These are phyloP conservation scores for Juncus effusus DNA, from an alignment of 176 grass and related monocot genomes.

Conservation along the genomic window DNA sequence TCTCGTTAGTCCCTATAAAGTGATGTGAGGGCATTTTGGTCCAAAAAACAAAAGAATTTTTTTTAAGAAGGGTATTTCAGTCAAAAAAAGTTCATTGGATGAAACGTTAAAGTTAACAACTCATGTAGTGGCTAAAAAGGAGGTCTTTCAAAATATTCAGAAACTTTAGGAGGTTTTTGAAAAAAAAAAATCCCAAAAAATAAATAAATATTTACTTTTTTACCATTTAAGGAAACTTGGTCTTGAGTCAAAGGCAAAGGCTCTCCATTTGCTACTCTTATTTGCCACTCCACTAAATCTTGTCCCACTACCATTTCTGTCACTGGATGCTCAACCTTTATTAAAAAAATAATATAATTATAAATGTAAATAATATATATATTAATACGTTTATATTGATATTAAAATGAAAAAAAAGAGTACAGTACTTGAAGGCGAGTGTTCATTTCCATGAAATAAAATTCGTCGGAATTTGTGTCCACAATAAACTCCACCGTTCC, in stretches of 20 bases:
- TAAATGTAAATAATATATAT: background rate
- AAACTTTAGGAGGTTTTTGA: constrained; percentile 11
- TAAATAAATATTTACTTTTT: background rate
- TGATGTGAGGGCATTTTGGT: background rate
- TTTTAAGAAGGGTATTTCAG: constrained; percentile 1
- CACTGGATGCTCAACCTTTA: constrained; percentile 92
- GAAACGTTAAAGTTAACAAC: background rate
- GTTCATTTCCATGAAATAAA: constrained; percentile 99
- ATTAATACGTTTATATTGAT: background rate
- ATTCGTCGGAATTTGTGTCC: constrained; percentile 75
- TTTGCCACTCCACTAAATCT: constrained; percentile 99
- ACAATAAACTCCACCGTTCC: constrained; percentile 97
- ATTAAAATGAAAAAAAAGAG: constrained; percentile 11
- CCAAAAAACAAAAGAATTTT: background rate
- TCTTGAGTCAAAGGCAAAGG: constrained; percentile 66
- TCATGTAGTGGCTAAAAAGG: too few species aligned
- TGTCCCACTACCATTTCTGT: constrained; percentile 96
- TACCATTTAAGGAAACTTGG: constrained; percentile 78
- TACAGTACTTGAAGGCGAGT: constrained; percentile 82
- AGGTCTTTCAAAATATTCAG: too few species aligned
- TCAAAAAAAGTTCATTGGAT: background rate
- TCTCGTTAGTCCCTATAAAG: background rate
- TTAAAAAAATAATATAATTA: constrained; percentile 21
- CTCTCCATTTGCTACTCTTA: constrained; percentile 92
- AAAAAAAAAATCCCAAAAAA: background rate